Percentiles rank a stretch among this genome's conserved stretches.
Conservation (phyloP, 176 grass and related monocot species). For the Bothriochloa decipiens region DNA sequence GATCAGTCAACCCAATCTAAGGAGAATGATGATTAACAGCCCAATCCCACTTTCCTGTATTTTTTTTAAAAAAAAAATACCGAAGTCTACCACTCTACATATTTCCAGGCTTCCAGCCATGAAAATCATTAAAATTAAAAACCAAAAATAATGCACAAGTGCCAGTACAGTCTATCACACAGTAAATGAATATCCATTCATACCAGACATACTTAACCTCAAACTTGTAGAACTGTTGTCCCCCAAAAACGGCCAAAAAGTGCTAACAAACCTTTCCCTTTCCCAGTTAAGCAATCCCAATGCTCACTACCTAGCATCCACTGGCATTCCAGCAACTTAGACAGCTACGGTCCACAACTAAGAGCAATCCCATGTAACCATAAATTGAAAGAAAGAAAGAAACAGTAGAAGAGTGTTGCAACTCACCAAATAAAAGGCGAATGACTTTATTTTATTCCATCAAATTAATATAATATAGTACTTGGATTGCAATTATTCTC, state of each 20-base stretch:
- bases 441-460: neutral
- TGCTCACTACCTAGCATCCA: neutral
- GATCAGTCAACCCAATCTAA: neutral
- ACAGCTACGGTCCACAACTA: neutral
- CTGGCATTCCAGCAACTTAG: conserved; percentile 2
- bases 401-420: neutral
- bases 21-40: neutral
- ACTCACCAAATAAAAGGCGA: neutral
- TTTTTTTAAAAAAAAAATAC: neutral
- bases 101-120: neutral
- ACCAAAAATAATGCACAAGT: conserved; percentile 13
- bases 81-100: neutral
- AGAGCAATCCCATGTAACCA: neutral
- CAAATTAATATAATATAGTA: conserved; percentile 14
- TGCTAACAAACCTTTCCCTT: conserved; percentile 18
- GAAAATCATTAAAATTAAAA: too few relatives aligned
- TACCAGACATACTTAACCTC: neutral
- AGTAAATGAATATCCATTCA: neutral
- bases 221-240: neutral
- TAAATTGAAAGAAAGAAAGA: neutral
- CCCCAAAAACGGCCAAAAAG: conserved; percentile 1
- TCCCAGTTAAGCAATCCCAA: neutral
- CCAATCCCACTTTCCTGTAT: neutral
- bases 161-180: neutral
- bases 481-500: neutral